Evolutionary conservation across 179 eudicot species (phyloP).

Genomic region (Vitellaria paradoxa): DNA sequence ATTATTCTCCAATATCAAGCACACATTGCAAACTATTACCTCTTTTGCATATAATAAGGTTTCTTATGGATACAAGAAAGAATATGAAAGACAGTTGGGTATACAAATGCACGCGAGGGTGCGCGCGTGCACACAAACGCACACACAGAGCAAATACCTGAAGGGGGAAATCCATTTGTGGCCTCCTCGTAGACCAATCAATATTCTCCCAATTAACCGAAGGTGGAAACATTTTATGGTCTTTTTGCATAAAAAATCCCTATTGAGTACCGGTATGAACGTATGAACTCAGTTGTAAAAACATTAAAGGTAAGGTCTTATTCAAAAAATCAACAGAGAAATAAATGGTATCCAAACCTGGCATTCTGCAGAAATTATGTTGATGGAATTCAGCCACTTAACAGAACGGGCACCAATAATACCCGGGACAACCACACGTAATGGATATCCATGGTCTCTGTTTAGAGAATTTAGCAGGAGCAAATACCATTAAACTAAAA

Average conservation of each 20-base stretch:
- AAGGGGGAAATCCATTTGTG: conserved; percentile 96
- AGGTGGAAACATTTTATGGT: conserved; percentile 97
- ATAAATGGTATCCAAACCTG: conserved; percentile 51
- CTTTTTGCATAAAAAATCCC: conserved; percentile 98
- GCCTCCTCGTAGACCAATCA: conserved; percentile 85
- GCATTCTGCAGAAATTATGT: conserved; percentile 77
- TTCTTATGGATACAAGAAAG: not conserved
- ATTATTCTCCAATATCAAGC: not conserved
- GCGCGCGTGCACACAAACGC: too few relatives aligned
- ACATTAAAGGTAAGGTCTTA: not conserved
- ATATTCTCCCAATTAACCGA: conserved; percentile 94
- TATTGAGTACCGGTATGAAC: conserved; percentile 22
- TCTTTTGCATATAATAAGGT: not conserved
- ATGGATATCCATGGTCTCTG: conserved; percentile 98
- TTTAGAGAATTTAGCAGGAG: conserved; percentile 53
- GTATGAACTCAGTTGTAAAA: conserved; percentile 9
- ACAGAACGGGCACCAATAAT: conserved; percentile 99
- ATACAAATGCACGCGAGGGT: not conserved
- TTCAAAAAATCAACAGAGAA: not conserved
- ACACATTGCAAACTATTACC: not conserved
- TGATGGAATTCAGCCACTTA: conserved; percentile 89
- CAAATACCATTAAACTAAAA: conserved; percentile 1
- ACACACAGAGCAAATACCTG: conserved; percentile 55
- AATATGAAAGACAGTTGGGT: not conserved
- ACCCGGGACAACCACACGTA: conserved; percentile 93